Percentiles rank a stretch among this genome's conserved stretches.
Evolutionary conservation across 345 rosid species (phyloP).

Genomic region (Capsella bursapastoris): DNA sequence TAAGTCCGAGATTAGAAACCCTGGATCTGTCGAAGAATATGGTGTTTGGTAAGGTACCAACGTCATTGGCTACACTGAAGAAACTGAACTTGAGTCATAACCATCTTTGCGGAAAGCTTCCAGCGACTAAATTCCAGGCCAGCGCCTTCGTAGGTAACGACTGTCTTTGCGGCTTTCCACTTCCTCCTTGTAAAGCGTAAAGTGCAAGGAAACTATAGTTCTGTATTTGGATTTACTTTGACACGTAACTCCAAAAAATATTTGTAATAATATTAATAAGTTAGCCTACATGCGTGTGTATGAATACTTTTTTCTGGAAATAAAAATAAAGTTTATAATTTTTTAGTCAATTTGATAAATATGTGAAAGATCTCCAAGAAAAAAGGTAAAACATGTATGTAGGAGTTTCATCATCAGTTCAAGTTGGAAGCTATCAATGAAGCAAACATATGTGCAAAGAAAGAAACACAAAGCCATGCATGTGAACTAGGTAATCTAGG

Average conservation of each 20-base stretch:
- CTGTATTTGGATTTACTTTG: background rate
- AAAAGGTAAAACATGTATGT: too few species aligned
- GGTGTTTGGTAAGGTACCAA: constrained; percentile 63
- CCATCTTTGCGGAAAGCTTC: constrained; percentile 72
- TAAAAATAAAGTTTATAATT: too few species aligned
- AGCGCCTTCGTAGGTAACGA: constrained; percentile 54
- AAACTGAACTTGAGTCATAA: constrained; percentile 63
- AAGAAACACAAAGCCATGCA: too few species aligned
- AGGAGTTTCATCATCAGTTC: too few species aligned
- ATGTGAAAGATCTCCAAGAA: too few species aligned
- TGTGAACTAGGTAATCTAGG: too few species aligned
- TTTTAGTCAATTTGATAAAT: too few species aligned
- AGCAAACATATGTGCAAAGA: too few species aligned
- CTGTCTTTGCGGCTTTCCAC: constrained; percentile 65
- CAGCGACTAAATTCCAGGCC: constrained; percentile 55
- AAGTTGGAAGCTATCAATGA: too few species aligned
- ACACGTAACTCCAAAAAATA: background rate
- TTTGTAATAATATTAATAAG: background rate
- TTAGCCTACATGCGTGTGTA: background rate
- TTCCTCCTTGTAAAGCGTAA: constrained; percentile 50
- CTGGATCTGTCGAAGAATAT: constrained; percentile 63
- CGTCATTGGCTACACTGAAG: constrained; percentile 47
- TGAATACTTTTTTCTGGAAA: background rate
- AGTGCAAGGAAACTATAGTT: background rate
- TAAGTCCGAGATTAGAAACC: constrained; percentile 37